Conservation (phyloP, 768 basidiomycete genomes). For the Lactarius indigo region DNA sequence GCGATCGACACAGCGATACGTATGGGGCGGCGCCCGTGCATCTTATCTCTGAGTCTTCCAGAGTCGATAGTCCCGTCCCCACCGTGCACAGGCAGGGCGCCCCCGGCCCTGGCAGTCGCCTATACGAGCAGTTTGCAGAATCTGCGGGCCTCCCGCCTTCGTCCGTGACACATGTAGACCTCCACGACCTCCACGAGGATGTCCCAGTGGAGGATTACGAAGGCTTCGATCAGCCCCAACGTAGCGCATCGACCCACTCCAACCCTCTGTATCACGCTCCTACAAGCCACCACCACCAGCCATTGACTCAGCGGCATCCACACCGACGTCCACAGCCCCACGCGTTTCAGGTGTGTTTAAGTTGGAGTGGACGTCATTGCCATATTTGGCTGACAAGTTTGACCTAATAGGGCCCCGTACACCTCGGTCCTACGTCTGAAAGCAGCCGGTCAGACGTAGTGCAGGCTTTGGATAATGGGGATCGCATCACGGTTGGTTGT, state of each 20-base stretch:
- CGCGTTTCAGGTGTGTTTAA: conserved; percentile 9
- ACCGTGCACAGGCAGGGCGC: conserved; percentile 20
- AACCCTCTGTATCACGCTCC: neutral
- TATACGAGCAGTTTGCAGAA: conserved; percentile 23
- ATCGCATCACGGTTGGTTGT: conserved; percentile 18
- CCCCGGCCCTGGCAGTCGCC: conserved; percentile 3
- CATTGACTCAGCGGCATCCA: neutral
- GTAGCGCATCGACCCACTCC: neutral
- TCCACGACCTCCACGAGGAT: conserved; percentile 19
- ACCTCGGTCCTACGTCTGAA: conserved; percentile 7
- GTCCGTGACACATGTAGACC: conserved; percentile 18
- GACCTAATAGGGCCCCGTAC: conserved; percentile 4
- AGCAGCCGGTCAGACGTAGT: conserved; percentile 22
- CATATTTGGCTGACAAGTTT: conserved; percentile 5
- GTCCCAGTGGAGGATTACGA: neutral
- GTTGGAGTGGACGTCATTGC: neutral
- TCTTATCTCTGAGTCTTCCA: conserved; percentile 17
- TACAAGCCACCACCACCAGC: neutral
- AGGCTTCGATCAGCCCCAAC: conserved; percentile 9
- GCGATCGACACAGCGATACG: conserved; percentile 10
- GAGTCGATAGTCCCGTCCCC: conserved; percentile 20
- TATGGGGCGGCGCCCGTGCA: neutral
- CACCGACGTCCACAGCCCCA: conserved; percentile 13
- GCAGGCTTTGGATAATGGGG: conserved; percentile 21
- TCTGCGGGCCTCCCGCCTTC: neutral